Base-by-base conservation (phyloP, 208 protist species). In the Blechomonas ayalai region DNA sequence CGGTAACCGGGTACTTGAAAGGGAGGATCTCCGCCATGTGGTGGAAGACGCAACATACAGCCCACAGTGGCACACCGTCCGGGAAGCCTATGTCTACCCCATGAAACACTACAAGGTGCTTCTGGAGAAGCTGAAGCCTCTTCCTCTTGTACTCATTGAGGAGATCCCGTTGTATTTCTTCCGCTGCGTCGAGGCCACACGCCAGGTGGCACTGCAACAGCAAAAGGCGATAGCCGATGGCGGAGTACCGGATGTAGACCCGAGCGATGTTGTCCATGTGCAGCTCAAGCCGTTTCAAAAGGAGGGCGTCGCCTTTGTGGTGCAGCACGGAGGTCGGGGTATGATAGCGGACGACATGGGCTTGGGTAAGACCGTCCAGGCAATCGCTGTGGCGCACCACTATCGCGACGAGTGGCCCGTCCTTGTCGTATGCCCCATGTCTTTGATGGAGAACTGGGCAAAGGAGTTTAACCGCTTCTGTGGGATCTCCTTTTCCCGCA, bases 291-390 rank as follows among this genome's bases (percentile, higher is more conserved):
- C 69, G 4, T 95, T 92, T 53, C 89, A 95, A 58, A 59, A 71
- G 31, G 51, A 64, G 19, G 85, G 85, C 18, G 81, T 94, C 22
- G 70, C 71, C 13, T 96, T 91, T 53, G 60, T 90, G 18, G 48
- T 95, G 26, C 38, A 45, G 13, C 80, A 71, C 55, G 64, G 77
- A 40, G 92, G 89, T 4, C 84, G 80, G 31, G 87, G 73, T n/a
- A 82, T 96, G 65, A 91, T 97, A 38, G 91, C 84, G 29, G 96
- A 98, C 50, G 95, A 98, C 49, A 98, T 98, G 94, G 96, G 96
- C 4, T 62, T 98, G 15, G 96, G 96, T 23, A 98, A 98, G 59
- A 98, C 96, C 8, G 63, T 98, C 23, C 93, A 98, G 73, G 87
- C 94, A 6, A 95, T 98, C 27, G 89, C 92, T 1, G 58, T 97